Evolutionary conservation across 116 monocot genomes (phyloP), one percentile per base, ranked within the genome.

Genomic region (Cymodocea nodosa): DNA sequence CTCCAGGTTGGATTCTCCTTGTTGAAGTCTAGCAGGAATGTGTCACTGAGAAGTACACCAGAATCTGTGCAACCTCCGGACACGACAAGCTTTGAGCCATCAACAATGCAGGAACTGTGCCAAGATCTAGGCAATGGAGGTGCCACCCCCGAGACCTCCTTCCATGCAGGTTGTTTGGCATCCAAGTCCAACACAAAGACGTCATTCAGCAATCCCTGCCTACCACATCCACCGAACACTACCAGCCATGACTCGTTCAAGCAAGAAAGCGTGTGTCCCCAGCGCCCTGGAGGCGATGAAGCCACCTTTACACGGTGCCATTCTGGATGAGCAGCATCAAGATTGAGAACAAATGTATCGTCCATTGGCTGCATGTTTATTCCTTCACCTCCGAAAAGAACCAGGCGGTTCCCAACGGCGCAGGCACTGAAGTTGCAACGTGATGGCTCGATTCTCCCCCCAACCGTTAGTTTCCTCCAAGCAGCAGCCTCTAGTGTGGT

Each of bases 331-430:
- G 70, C 84, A 0, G 81, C 72, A 55, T 73, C 81, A n/a, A 90
- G 68, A 70, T 90, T 81, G 63, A 92, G 71, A 51, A 87, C 87
- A 71, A 92, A 92, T 2, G 87, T 92, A 56, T 92, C 91, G 69
- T 84, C 87, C 87, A 92, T 87, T 3, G 91, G 91, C 70, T 92
- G 91, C 91, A 87, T 87, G 66, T 84, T 81, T 9, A 87, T 76
- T 30, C 87, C 87, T 67, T 87, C 87, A 3, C 87, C 87, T 23
- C 87, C 84, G 69, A 84, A 87, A 18, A 84, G 77, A 25, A 87
- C 87, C 56, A 84, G 81, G 10, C 87, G 73, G 48, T 74, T 87
- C 4, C 84, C 87, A 59, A 81, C 87, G 61, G 87, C 87, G 65
- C 87, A 84, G 15, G 84, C 87, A 69, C 87, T 79, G 67, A 87